A percentile compares a stretch with the other conserved stretches of the same genome.
phyloP scores from a whole-genome alignment of 1,139 yeast genomes.

The Hansenula lynferdii region DNA sequence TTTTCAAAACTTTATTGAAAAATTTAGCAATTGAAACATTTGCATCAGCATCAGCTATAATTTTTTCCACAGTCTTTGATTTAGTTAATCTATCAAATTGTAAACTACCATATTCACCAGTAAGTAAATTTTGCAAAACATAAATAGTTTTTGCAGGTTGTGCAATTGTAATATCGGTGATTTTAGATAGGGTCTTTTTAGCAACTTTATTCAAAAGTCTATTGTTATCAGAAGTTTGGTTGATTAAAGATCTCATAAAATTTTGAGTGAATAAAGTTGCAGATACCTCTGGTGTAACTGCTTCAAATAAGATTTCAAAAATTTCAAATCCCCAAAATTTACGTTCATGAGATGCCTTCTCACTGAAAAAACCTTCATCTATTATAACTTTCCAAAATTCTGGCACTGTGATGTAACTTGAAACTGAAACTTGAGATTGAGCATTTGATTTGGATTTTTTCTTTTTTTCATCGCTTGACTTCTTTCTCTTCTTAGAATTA shows the following conservation, averaged over 20 bases:
- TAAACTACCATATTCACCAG: slow-evolving; percentile 50
- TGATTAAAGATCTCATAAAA: slow-evolving; percentile 67
- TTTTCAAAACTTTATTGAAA: slow-evolving; percentile 26
- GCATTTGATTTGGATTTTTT: slow-evolving; percentile 21
- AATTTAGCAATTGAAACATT: slow-evolving; percentile 27
- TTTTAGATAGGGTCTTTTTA: slow-evolving; percentile 39
- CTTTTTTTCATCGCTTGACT: slow-evolving; percentile 30
- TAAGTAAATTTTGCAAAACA: slow-evolving; percentile 43
- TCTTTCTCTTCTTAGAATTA: slow-evolving; percentile 29
- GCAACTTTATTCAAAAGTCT: slow-evolving; percentile 69
- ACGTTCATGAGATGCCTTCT: slow-evolving; percentile 77
- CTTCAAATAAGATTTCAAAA: slow-evolving; percentile 44
- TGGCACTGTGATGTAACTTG: slow-evolving; percentile 37
- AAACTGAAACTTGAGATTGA: slow-evolving; percentile 4
- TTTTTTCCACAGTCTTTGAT: slow-evolving; percentile 58
- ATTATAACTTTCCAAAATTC: slow-evolving; percentile 81
- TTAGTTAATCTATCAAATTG: slow-evolving; percentile 79
- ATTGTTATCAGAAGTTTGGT: slow-evolving; percentile 66
- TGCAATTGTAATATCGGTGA: slow-evolving; percentile 35
- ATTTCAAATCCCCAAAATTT: slow-evolving; percentile 86
- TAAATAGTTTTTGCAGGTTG: slow-evolving; percentile 42
- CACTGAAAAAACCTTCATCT: slow-evolving; percentile 76
- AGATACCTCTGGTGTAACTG: slow-evolving; percentile 31
- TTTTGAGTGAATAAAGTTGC: slow-evolving; percentile 58
- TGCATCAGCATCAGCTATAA: slow-evolving; percentile 31